Evolutionary conservation across 306 rosid genomes (phyloP).

Genomic region (Carpinus viminea): DNA sequence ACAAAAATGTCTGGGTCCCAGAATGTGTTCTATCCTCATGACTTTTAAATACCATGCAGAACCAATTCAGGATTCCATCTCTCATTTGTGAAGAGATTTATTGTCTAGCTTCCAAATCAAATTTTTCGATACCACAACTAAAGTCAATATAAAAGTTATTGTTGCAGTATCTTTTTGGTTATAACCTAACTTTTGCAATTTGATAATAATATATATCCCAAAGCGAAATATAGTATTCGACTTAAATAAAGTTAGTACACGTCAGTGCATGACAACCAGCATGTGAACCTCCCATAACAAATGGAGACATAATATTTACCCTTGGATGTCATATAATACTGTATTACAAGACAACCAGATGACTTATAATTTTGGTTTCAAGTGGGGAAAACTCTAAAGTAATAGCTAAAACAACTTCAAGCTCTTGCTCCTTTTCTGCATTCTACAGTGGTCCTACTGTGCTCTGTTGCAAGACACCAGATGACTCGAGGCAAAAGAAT

Average conservation of each 20-base stretch:
- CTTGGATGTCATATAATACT: background rate
- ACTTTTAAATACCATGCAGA: background rate
- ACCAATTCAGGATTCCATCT: background rate
- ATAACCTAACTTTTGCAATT: background rate
- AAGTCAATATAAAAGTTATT: background rate
- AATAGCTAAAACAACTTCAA: background rate
- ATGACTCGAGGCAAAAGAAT: background rate
- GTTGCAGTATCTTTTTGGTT: background rate
- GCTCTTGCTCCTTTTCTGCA: background rate
- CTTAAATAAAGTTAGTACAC: background rate
- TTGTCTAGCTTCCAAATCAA: background rate
- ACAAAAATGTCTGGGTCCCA: background rate
- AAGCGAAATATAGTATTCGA: background rate
- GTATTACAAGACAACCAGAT: background rate
- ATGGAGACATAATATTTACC: background rate
- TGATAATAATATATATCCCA: background rate
- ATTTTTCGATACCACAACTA: background rate
- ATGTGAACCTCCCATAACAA: background rate
- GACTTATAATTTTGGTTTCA: background rate
- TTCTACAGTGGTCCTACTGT: background rate
- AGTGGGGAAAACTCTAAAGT: background rate
- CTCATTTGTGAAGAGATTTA: background rate
- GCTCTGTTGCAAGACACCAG: background rate
- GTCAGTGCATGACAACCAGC: background rate
- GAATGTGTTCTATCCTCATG: background rate